phyloP scores from a whole-genome alignment of 495 filamentous ascomycete species.

The Xylaria curta region DNA sequence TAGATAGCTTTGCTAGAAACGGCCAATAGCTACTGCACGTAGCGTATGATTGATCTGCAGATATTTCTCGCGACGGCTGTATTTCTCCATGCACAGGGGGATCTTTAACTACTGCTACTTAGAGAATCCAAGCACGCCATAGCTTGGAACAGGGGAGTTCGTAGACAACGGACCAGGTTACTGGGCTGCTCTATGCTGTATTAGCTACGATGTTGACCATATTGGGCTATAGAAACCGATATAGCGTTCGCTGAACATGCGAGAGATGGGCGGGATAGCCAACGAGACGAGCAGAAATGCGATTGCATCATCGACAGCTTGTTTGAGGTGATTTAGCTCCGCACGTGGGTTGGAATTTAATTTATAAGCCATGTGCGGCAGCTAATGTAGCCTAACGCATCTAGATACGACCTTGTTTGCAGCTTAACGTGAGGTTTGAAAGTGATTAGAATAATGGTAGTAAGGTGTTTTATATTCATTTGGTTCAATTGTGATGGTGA shows the following conservation, averaged over 20 bases:
- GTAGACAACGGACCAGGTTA: neutral
- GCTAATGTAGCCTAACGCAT: neutral
- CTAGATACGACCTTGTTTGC: neutral
- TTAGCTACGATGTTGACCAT: neutral
- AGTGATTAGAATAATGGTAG: neutral
- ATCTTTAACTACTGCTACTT: neutral
- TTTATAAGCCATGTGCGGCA: neutral
- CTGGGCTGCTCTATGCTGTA: neutral
- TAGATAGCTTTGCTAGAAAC: neutral
- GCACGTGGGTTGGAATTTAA: slow-evolving; percentile 7
- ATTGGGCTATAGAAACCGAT: neutral
- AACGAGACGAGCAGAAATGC: slow-evolving; percentile 10
- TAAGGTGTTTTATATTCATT: neutral
- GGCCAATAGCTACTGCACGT: neutral
- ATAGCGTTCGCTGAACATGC: neutral
- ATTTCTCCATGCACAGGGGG: neutral
- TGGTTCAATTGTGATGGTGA: neutral
- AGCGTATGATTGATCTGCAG: slow-evolving; percentile 12
- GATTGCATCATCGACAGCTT: slow-evolving; percentile 27
- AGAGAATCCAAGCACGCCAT: neutral
- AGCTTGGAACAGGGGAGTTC: neutral
- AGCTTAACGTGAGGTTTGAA: neutral
- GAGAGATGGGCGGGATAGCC: slow-evolving; percentile 6
- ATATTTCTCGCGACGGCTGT: neutral
- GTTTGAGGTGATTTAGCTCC: slow-evolving; percentile 23